Evolutionary conservation across 805 yeast genomes (phyloP), one percentile per base, ranked within the genome.

Genomic region (Pichia cephalocereana): DNA sequence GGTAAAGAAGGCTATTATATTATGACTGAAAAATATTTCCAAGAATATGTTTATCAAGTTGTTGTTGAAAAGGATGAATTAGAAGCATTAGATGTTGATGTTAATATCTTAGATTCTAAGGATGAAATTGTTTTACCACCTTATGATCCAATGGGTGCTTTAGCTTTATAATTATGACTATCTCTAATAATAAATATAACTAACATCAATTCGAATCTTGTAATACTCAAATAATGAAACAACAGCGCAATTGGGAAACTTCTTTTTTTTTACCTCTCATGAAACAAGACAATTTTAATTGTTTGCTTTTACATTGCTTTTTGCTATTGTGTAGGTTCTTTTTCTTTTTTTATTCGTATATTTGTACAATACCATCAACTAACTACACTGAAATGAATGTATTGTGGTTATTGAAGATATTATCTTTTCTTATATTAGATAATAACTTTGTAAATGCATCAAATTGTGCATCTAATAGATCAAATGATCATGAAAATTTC

Each of bases 131-230:
- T 74, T n/a, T 69, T 83, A 37, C 87, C 86, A 44, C 79, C 85
- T 11, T 83, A 86, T 79, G 90, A 83, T 60, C 88, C 90, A 46
- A 80, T 82, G 82, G 90, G 89, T 46, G 85, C 89, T 2, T 64
- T 83, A 46, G 89, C 89, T 23, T 36, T 41, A 10, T 38, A 28
- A 19, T 36, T n/a, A n/a, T n/a, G n/a, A n/a, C n/a, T n/a, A n/a
- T n/a, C n/a, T n/a, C n/a, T n/a, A n/a, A n/a, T n/a, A n/a, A n/a
- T n/a, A n/a, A n/a, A n/a, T n/a, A n/a, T n/a, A 28, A 10, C 8
- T 30, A 30, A 10, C 10, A 30, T 30, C 32, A 10, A 30, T 18
- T 38, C 32, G 32, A 15, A 8, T 36, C 17, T 6, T 23, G 7
- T 23, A 23, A 23, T 23, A 23, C 26, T 5, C 26, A 23, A 5